Percentiles rank a stretch among this genome's conserved stretches.
Conservation (phyloP, 2,329 filamentous ascomycete genomes). For the Diaporthe eres region DNA sequence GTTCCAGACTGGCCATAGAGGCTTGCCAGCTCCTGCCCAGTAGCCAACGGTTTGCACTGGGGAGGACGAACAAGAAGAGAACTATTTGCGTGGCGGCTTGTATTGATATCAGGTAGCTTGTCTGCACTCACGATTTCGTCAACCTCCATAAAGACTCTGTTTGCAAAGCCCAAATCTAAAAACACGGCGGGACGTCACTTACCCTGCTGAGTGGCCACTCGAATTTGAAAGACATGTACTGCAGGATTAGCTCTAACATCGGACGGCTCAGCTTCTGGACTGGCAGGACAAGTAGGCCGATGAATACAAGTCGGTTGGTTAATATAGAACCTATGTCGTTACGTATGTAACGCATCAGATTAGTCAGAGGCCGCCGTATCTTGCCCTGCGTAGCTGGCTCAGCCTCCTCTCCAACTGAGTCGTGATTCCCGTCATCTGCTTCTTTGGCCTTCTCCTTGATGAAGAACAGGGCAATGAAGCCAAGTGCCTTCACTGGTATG, state of each 20-base stretch:
- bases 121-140: neutral
- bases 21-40: conserved; percentile 10
- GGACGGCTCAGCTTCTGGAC: conserved; percentile 31
- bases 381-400: neutral
- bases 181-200: neutral
- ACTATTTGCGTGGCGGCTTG: conserved; percentile 41
- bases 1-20: conserved; percentile 32
- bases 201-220: conserved; percentile 39
- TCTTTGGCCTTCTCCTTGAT: conserved; percentile 5
- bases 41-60: conserved; percentile 17
- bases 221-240: conserved; percentile 42
- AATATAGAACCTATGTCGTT: conserved; percentile 35
- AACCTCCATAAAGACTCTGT: neutral
- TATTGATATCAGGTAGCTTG: conserved; percentile 37
- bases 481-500: conserved; percentile 16
- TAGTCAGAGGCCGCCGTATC: neutral
- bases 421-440: too few relatives aligned
- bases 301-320: conserved; percentile 9
- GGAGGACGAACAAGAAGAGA: conserved; percentile 35
- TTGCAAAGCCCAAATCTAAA: neutral
- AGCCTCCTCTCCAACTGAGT: neutral
- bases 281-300: conserved; percentile 31
- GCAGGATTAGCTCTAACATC: conserved; percentile 36
- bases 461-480: conserved; percentile 30
- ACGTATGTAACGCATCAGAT: conserved; percentile 33